Percentiles rank a stretch among this genome's conserved stretches.
Conservation (phyloP, 148 eudicot genomes). For the Nepenthes gracilis region DNA sequence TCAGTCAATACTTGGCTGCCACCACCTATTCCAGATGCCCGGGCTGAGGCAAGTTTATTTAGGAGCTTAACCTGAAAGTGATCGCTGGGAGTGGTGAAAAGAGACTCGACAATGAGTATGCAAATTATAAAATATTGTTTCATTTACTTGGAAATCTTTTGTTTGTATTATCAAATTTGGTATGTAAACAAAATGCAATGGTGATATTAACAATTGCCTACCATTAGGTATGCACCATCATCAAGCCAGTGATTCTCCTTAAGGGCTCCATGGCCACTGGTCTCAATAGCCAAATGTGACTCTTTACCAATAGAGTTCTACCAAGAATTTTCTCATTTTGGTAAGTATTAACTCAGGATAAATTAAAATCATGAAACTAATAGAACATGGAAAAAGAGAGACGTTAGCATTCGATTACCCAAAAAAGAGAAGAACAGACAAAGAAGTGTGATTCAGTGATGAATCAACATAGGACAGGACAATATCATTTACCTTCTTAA, state of each 20-base stretch:
- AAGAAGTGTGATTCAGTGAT: too few relatives aligned
- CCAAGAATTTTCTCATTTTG: neutral
- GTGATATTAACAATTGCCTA: constrained; percentile 11
- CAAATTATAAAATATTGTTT: neutral
- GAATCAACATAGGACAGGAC: too few relatives aligned
- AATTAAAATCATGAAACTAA: neutral
- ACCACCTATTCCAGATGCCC: constrained; percentile 51
- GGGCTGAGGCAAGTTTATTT: constrained; percentile 92
- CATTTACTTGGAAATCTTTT: neutral
- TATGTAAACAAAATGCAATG: neutral
- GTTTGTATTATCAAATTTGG: neutral
- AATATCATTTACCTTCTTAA: too few relatives aligned
- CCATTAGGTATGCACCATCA: constrained; percentile 99
- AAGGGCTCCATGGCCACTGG: constrained; percentile 98
- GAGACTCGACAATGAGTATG: neutral
- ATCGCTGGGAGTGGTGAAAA: neutral
- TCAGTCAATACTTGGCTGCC: constrained; percentile 93
- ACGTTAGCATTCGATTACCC: too few relatives aligned
- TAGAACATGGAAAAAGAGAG: neutral
- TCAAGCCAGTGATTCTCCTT: constrained; percentile 99
- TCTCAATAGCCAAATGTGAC: constrained; percentile 95
- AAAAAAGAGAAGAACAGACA: too few relatives aligned
- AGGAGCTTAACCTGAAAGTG: constrained; percentile 74
- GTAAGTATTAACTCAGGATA: neutral
- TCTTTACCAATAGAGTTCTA: constrained; percentile 88